Evolutionary conservation across 1,139 yeast genomes (phyloP).

Genomic region (Yamadazyma triangularis): DNA sequence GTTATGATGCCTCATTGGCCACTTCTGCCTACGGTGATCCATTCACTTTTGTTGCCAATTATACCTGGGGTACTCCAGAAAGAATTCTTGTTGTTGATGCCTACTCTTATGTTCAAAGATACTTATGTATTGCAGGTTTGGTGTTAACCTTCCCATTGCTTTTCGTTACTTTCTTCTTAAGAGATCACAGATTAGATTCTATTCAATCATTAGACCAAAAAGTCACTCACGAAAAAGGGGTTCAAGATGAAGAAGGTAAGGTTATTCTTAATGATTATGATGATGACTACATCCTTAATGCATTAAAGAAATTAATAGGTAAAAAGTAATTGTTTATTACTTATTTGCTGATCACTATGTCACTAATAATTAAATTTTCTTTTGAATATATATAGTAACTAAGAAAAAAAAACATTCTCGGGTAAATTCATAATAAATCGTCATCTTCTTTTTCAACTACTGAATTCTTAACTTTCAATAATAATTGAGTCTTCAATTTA

Average conservation of each 20-base stretch:
- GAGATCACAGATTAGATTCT: slow-evolving; percentile 47
- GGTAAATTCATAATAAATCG: slow-evolving; percentile 26
- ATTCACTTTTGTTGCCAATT: slow-evolving; percentile 36
- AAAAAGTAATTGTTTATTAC: not conserved
- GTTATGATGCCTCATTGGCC: slow-evolving; percentile 23
- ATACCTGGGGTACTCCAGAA: slow-evolving; percentile 59
- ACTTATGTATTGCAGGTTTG: slow-evolving; percentile 55
- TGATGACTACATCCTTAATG: slow-evolving; percentile 18
- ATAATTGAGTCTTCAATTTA: slow-evolving; percentile 84
- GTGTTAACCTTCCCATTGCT: slow-evolving; percentile 53
- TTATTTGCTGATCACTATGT: too few relatives aligned
- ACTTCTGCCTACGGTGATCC: slow-evolving; percentile 52
- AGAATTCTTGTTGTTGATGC: slow-evolving; percentile 54
- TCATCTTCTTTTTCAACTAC: slow-evolving; percentile 75
- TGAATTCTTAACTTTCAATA: slow-evolving; percentile 74
- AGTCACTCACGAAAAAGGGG: slow-evolving; percentile 20
- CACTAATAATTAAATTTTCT: too few relatives aligned
- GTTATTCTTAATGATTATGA: slow-evolving; percentile 42
- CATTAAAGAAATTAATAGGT: slow-evolving; percentile 3
- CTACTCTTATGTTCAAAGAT: slow-evolving; percentile 56
- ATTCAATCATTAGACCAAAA: slow-evolving; percentile 33
- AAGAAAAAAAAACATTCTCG: too few relatives aligned
- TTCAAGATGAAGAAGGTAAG: slow-evolving; percentile 23
- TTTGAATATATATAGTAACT: too few relatives aligned
- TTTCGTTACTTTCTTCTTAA: slow-evolving; percentile 43